Evolutionary conservation across 306 rosid genomes (phyloP).

Genomic region (Vigna angularis): DNA sequence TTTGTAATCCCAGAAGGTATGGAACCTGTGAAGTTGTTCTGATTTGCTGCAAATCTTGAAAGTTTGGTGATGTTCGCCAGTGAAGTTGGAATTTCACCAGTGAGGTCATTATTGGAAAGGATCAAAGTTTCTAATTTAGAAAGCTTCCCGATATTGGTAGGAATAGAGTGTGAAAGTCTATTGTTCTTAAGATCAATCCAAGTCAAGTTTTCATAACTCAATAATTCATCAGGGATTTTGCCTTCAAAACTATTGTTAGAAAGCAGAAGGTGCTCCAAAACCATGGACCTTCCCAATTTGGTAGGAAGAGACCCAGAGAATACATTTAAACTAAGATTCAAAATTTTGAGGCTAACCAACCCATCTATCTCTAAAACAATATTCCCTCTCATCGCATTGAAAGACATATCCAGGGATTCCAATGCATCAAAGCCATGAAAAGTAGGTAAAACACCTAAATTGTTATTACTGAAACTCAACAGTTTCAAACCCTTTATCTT

Average conservation of each 20-base stretch:
- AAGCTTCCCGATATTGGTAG: constrained; percentile 55
- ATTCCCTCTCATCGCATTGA: constrained; percentile 36
- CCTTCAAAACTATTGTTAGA: constrained; percentile 49
- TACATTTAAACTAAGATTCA: constrained; percentile 49
- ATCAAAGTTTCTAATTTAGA: constrained; percentile 64
- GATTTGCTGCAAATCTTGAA: constrained; percentile 70
- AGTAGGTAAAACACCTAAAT: constrained; percentile 54
- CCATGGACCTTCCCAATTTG: constrained; percentile 56
- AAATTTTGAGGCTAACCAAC: constrained; percentile 56
- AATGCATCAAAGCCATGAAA: constrained; percentile 65
- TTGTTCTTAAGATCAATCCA: constrained; percentile 59
- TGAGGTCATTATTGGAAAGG: constrained; percentile 61
- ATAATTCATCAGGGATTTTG: constrained; percentile 54
- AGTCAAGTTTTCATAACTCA: constrained; percentile 53
- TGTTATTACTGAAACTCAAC: constrained; percentile 65
- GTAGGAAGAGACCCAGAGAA: constrained; percentile 60
- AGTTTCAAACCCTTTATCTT: constrained; percentile 48
- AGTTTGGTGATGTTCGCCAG: constrained; percentile 54
- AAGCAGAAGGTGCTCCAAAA: constrained; percentile 69
- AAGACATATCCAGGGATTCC: constrained; percentile 73
- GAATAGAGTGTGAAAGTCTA: constrained; percentile 46
- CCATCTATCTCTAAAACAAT: constrained; percentile 54
- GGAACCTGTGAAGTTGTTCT: constrained; percentile 52
- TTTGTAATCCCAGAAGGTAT: constrained; percentile 64
- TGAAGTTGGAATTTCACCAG: constrained; percentile 59